Evolutionary conservation across 768 basidiomycete genomes (phyloP).

Genomic region (Royoungia palumana): DNA sequence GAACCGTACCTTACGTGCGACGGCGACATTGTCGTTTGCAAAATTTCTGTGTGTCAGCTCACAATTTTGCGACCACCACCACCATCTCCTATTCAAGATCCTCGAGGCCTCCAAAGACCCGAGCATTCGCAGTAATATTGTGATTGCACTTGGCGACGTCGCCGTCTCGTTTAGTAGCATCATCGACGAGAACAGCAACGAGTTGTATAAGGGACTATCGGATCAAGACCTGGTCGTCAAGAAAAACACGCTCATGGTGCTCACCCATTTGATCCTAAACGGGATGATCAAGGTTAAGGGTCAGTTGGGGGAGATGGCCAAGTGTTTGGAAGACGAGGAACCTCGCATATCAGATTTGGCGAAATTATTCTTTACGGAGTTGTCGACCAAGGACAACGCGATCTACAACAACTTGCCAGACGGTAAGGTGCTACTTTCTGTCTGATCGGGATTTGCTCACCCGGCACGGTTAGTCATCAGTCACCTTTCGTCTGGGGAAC

Average conservation of each 20-base stretch:
- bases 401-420: slow-evolving; percentile 99
- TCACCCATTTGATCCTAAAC: slow-evolving; percentile 94
- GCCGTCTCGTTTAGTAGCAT: slow-evolving; percentile 98
- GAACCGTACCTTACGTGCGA: slow-evolving; percentile 84
- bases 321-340: slow-evolving; percentile 92
- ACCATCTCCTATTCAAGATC: slow-evolving; percentile 88
- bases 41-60: slow-evolving; percentile 97
- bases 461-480: slow-evolving; percentile 67
- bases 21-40: slow-evolving; percentile 85
- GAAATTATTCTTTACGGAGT: slow-evolving; percentile 95
- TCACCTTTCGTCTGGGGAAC: slow-evolving; percentile 85
- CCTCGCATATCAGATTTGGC: slow-evolving; percentile 86
- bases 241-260: slow-evolving; percentile 99
- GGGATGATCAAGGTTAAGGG: slow-evolving; percentile 99
- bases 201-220: slow-evolving; percentile 90
- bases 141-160: slow-evolving; percentile 96
- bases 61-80: slow-evolving; percentile 88
- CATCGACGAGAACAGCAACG: slow-evolving; percentile 95
- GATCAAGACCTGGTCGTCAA: slow-evolving; percentile 88
- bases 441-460: slow-evolving; percentile 2
- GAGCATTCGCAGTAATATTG: slow-evolving; percentile 91
- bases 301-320: slow-evolving; percentile 99
- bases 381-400: slow-evolving; percentile 97
- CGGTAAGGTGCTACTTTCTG: slow-evolving; percentile 46
- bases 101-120: slow-evolving; percentile 89